phyloP scores from a whole-genome alignment of 1,139 yeast genomes.

The Groenewaldozyma auringiensis region DNA sequence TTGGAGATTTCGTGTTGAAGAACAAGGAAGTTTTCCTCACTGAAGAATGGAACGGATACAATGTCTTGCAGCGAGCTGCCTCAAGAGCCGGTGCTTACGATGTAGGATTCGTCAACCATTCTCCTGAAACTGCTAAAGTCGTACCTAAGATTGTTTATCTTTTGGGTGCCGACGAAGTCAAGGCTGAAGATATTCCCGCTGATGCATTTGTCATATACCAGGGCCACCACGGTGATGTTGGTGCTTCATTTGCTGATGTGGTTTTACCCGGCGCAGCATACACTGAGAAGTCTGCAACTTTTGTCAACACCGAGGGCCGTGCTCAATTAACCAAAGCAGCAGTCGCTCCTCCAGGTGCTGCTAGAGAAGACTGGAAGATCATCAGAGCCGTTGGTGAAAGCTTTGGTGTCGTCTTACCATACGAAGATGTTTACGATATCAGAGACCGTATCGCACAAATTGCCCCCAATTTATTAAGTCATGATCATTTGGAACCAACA shows the following conservation, averaged over 20 bases:
- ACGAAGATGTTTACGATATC: constrained; percentile 64
- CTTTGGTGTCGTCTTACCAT: constrained; percentile 62
- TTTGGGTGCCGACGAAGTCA: constrained; percentile 78
- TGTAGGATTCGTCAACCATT: constrained; percentile 62
- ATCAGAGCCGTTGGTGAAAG: constrained; percentile 79
- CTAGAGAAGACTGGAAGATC: constrained; percentile 91
- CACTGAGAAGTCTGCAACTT: constrained; percentile 85
- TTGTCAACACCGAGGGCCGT: constrained; percentile 86
- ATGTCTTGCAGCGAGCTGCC: constrained; percentile 78
- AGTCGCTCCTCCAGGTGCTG: constrained; percentile 83
- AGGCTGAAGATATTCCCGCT: constrained; percentile 61
- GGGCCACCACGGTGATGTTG: constrained; percentile 89
- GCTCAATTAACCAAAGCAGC: constrained; percentile 83
- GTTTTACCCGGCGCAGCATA: constrained; percentile 83
- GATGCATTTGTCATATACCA: constrained; percentile 87
- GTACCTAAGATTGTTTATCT: constrained; percentile 72
- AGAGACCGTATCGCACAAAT: constrained; percentile 67
- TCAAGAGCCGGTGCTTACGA: constrained; percentile 82
- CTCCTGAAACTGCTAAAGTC: constrained; percentile 41
- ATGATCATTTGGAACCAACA: constrained; percentile 67
- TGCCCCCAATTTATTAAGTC: constrained; percentile 75
- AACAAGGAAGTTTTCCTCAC: constrained; percentile 53
- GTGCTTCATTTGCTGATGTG: constrained; percentile 85
- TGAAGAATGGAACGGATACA: constrained; percentile 76
- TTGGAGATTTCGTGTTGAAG: constrained; percentile 57